Evolutionary conservation across 148 eudicot species (phyloP).

Genomic region (Arctostaphylos glauca): DNA sequence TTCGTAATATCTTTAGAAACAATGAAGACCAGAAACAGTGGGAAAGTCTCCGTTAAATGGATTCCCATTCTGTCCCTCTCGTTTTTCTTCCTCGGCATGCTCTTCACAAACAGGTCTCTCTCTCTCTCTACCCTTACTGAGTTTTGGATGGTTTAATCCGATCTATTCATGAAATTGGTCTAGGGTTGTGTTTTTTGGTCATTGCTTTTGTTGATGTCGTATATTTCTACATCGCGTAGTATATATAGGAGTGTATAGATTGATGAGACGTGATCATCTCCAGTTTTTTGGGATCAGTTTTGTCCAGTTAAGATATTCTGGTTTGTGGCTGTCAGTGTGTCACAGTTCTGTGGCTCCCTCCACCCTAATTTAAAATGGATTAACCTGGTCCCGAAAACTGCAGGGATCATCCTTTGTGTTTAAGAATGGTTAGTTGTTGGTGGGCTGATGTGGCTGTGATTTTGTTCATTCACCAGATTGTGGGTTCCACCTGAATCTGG

Average conservation of each 20-base stretch:
- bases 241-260: not conserved
- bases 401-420: not conserved
- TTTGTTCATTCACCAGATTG: constrained; percentile 29
- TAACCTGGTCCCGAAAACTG: not conserved
- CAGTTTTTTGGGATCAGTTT: not conserved
- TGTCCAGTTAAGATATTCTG: not conserved
- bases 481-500: constrained; percentile 66
- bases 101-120: constrained; percentile 66
- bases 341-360: not conserved
- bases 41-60: constrained; percentile 63
- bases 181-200: not conserved
- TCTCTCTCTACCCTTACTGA: not conserved
- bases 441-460: not conserved
- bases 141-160: not conserved
- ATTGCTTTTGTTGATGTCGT: not conserved
- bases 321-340: too few species aligned
- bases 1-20: not conserved
- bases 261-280: not conserved
- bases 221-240: not conserved
- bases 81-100: constrained; percentile 73
- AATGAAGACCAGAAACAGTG: constrained; percentile 59
- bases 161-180: not conserved
- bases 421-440: not conserved
- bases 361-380: not conserved
- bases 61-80: constrained; percentile 54